Evolutionary conservation across 1,284 basidiomycete species (phyloP).

Genomic region (Apiotrichum akiyoshidainum): DNA sequence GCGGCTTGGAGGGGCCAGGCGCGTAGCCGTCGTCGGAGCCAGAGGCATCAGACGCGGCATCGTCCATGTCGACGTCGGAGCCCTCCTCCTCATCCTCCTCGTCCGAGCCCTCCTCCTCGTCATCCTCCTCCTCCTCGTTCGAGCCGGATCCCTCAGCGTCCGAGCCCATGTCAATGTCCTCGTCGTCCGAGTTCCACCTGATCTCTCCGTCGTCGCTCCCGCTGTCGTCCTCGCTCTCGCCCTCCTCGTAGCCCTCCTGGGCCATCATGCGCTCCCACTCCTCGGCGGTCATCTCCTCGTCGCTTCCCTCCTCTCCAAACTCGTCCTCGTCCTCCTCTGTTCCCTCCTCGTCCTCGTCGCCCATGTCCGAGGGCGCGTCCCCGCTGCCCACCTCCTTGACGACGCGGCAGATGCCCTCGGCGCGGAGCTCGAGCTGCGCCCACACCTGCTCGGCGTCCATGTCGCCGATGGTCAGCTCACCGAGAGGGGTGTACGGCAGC

Average conservation of each 20-base stretch:
- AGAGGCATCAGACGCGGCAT: conserved; percentile 26
- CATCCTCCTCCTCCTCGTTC: conserved; percentile 40
- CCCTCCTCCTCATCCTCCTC: conserved; percentile 22
- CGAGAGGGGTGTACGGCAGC: conserved; percentile 69
- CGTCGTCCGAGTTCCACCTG: conserved; percentile 8
- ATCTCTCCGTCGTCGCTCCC: conserved; percentile 6
- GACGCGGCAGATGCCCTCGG: conserved; percentile 53
- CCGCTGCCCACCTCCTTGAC: conserved; percentile 41
- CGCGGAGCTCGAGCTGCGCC: conserved; percentile 81
- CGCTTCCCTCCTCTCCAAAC: conserved; percentile 30
- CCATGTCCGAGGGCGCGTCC: conserved; percentile 35
- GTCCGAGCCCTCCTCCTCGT: conserved; percentile 56
- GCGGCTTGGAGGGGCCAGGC: conserved; percentile 42
- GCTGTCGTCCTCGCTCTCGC: conserved; percentile 19
- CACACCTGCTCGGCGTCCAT: conserved; percentile 87
- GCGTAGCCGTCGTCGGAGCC: conserved; percentile 20
- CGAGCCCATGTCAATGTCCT: background rate
- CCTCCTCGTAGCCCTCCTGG: conserved; percentile 28
- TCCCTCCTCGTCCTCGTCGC: conserved; percentile 32
- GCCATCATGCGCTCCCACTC: conserved; percentile 41
- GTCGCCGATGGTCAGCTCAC: conserved; percentile 71
- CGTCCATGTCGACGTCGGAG: conserved; percentile 25
- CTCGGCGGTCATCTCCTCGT: conserved; percentile 42
- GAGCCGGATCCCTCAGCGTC: conserved; percentile 7
- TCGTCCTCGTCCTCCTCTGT: conserved; percentile 28